These are phyloP conservation scores for Calocybe indica DNA, from an alignment of 768 basidiomycete species.

Conservation along the genomic window DNA sequence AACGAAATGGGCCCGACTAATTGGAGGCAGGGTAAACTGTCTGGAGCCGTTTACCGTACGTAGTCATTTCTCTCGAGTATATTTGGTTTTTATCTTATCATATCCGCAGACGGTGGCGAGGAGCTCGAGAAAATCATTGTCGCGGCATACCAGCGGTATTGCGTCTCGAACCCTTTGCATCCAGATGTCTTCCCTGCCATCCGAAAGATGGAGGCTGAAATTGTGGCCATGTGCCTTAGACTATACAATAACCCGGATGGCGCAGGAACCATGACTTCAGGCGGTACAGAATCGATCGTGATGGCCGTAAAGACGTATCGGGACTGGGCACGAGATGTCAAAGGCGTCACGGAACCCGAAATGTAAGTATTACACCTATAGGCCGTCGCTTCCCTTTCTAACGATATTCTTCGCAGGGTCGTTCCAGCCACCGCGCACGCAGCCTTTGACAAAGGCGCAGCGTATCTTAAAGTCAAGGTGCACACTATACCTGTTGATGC, in stretches of 20 bases:
- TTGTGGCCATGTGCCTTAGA: slow-evolving; percentile 81
- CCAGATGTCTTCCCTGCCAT: slow-evolving; percentile 91
- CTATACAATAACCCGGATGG: slow-evolving; percentile 83
- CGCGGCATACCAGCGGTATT: slow-evolving; percentile 75
- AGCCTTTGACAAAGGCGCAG: slow-evolving; percentile 90
- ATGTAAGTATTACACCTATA: slow-evolving; percentile 49
- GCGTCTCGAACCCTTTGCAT: slow-evolving; percentile 86
- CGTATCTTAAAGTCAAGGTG: slow-evolving; percentile 86
- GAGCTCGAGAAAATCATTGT: slow-evolving; percentile 76
- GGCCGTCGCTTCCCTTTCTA: neutral
- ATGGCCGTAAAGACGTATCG: slow-evolving; percentile 94
- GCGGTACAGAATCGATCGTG: slow-evolving; percentile 94
- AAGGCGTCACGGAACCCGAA: slow-evolving; percentile 88
- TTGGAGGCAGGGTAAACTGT: slow-evolving; percentile 71
- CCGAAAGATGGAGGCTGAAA: slow-evolving; percentile 96
- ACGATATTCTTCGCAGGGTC: slow-evolving; percentile 41
- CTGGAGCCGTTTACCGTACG: slow-evolving; percentile 84
- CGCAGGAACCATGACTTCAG: slow-evolving; percentile 90
- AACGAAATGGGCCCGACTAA: slow-evolving; percentile 40
- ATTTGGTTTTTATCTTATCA: neutral
- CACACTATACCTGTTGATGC: slow-evolving; percentile 81
- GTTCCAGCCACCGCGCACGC: slow-evolving; percentile 84
- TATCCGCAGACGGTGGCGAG: slow-evolving; percentile 65
- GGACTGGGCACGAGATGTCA: slow-evolving; percentile 82
- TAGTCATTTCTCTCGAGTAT: slow-evolving; percentile 6